Evolutionary conservation across 1,139 yeast genomes (phyloP).

Genomic region (Suhomyces coccinellae): DNA sequence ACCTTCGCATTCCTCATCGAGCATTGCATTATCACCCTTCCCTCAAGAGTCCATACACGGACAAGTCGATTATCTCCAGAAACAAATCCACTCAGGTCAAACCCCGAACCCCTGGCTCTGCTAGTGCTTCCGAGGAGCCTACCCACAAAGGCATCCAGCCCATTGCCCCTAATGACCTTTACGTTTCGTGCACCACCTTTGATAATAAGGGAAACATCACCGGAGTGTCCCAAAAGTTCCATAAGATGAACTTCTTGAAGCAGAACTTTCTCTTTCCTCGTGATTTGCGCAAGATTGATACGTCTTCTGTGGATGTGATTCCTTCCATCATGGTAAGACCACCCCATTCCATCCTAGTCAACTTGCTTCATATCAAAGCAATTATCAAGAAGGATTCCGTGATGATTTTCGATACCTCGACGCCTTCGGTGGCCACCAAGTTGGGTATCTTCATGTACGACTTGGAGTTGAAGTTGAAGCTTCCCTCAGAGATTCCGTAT

Average conservation of each 20-base stretch:
- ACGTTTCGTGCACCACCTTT: slow-evolving; percentile 70
- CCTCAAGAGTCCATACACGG: too few species aligned
- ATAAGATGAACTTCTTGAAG: slow-evolving; percentile 70
- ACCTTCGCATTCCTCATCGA: background rate
- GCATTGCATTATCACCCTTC: background rate
- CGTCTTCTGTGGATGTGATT: slow-evolving; percentile 83
- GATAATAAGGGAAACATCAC: slow-evolving; percentile 71
- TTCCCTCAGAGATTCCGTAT: slow-evolving; percentile 47
- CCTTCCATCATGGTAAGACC: slow-evolving; percentile 84
- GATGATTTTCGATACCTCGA: slow-evolving; percentile 75
- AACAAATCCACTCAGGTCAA: background rate
- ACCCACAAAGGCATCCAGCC: slow-evolving; percentile 40
- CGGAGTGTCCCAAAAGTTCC: slow-evolving; percentile 75
- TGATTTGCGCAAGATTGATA: slow-evolving; percentile 83
- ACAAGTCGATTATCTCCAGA: background rate
- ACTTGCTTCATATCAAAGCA: slow-evolving; percentile 83
- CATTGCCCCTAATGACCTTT: slow-evolving; percentile 56
- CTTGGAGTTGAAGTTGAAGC: slow-evolving; percentile 73
- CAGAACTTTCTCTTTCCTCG: slow-evolving; percentile 79
- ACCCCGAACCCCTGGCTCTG: background rate
- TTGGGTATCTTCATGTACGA: slow-evolving; percentile 85
- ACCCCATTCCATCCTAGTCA: slow-evolving; percentile 70
- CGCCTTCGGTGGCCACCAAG: slow-evolving; percentile 54
- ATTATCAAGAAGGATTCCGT: slow-evolving; percentile 78
- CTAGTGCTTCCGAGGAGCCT: background rate